phyloP scores from a whole-genome alignment of 2,329 filamentous ascomycete genomes.

The Podosphaera xanthii region DNA sequence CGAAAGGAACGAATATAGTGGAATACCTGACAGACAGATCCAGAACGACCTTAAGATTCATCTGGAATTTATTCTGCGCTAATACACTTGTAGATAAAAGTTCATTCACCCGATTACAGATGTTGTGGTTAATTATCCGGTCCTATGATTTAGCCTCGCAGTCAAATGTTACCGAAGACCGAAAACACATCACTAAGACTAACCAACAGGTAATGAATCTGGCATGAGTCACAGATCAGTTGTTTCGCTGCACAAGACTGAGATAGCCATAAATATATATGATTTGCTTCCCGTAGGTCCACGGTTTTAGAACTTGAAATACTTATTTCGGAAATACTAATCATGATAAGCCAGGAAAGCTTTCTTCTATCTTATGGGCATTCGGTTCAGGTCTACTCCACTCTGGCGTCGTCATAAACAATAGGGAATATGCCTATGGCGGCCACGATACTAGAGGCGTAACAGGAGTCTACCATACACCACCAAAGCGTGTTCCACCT shows the following conservation, averaged over 20 bases:
- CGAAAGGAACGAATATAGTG: no score
- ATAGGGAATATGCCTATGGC: constrained; percentile 65
- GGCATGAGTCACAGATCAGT: constrained; percentile 38
- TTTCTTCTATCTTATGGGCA: constrained; percentile 58
- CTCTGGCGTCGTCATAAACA: constrained; percentile 61
- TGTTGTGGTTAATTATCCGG: no score
- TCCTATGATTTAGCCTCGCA: no score
- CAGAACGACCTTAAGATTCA: no score
- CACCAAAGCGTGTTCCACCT: constrained; percentile 46
- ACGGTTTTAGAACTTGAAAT: not conserved
- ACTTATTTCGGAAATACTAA: not conserved
- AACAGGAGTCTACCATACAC: constrained; percentile 70
- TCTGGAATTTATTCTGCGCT: no score
- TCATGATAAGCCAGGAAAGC: constrained; percentile 36
- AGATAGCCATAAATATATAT: constrained; percentile 57
- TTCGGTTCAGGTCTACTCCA: constrained; percentile 59
- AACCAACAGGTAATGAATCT: not conserved
- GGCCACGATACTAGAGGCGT: constrained; percentile 48
- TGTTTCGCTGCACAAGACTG: constrained; percentile 45
- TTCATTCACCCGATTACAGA: no score
- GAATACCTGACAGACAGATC: no score
- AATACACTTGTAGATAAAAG: no score
- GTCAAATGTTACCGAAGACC: no score
- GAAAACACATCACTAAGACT: not conserved
- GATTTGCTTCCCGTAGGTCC: constrained; percentile 43